Evolutionary conservation across 257 asterid genomes (phyloP).

Genomic region (Capsicum baccatum): DNA sequence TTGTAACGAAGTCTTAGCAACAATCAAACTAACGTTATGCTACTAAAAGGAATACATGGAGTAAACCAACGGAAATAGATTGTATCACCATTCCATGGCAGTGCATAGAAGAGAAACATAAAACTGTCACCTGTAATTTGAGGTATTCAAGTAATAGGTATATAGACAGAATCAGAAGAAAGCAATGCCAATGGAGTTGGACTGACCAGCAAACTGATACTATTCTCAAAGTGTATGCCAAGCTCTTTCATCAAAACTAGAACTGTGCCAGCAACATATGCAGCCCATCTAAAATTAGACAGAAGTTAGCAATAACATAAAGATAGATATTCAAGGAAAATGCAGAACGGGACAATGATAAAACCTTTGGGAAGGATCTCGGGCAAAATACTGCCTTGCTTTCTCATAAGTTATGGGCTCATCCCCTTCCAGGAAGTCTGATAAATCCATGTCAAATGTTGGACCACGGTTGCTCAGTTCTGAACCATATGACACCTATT

Average conservation of each 20-base stretch:
- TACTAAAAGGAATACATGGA: constrained; percentile 13
- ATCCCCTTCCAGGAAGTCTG: constrained; percentile 88
- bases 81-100: not conserved
- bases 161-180: not conserved
- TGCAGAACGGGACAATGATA: constrained; percentile 22
- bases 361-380: constrained; percentile 94
- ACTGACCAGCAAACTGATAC: constrained; percentile 84
- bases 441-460: constrained; percentile 95
- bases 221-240: constrained; percentile 72
- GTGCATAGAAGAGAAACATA: constrained; percentile 15
- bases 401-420: constrained; percentile 75
- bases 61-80: not conserved
- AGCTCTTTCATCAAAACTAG: constrained; percentile 95
- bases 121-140: not conserved
- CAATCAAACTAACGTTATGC: not conserved
- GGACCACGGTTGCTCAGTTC: constrained; percentile 99
- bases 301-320: constrained; percentile 40
- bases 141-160: not conserved
- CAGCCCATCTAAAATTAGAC: constrained; percentile 88
- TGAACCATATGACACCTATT: constrained; percentile 95
- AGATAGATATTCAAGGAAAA: constrained; percentile 22
- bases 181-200: constrained; percentile 4
- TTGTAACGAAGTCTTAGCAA: not conserved
- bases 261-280: constrained; percentile 95
- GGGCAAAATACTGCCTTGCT: constrained; percentile 84